Conservation (phyloP, 441 rosid species). For the Raphanus hybrid region DNA sequence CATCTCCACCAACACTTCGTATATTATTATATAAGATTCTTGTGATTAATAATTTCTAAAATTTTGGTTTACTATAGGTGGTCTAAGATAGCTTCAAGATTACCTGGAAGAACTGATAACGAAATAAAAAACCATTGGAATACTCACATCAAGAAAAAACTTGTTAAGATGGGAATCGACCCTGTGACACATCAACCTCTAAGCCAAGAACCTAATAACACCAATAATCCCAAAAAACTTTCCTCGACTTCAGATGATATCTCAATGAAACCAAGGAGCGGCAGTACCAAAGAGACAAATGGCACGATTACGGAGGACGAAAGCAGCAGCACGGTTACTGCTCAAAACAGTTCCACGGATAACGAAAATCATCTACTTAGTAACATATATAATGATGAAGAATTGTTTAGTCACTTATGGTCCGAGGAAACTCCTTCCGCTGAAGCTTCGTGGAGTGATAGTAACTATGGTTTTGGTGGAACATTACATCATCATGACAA, state of each 20-base stretch:
- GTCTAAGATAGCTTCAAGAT: constrained; percentile 69
- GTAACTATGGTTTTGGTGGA: constrained; percentile 14
- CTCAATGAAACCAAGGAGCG: constrained; percentile 18
- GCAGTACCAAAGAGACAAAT: constrained; percentile 22
- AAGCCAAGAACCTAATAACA: constrained; percentile 25
- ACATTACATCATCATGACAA: not conserved
- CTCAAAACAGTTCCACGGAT: constrained; percentile 17
- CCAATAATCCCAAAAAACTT: not conserved
- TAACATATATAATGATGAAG: constrained; percentile 13
- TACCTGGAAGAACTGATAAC: constrained; percentile 71
- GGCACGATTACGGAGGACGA: constrained; percentile 9
- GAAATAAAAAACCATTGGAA: constrained; percentile 77
- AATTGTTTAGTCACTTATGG: constrained; percentile 19
- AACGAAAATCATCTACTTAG: constrained; percentile 11
- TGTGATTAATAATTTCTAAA: not conserved
- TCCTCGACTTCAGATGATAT: constrained; percentile 17
- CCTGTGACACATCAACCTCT: constrained; percentile 59
- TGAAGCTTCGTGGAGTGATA: constrained; percentile 20
- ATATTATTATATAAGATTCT: not conserved
- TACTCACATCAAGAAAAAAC: constrained; percentile 77
- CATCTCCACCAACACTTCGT: constrained; percentile 26
- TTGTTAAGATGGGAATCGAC: constrained; percentile 67
- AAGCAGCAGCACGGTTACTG: constrained; percentile 28
- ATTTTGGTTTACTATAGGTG: constrained; percentile 47
- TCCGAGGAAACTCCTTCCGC: constrained; percentile 7